Base-by-base conservation (phyloP, 768 basidiomycete genomes). In the Trametes cingulata region DNA sequence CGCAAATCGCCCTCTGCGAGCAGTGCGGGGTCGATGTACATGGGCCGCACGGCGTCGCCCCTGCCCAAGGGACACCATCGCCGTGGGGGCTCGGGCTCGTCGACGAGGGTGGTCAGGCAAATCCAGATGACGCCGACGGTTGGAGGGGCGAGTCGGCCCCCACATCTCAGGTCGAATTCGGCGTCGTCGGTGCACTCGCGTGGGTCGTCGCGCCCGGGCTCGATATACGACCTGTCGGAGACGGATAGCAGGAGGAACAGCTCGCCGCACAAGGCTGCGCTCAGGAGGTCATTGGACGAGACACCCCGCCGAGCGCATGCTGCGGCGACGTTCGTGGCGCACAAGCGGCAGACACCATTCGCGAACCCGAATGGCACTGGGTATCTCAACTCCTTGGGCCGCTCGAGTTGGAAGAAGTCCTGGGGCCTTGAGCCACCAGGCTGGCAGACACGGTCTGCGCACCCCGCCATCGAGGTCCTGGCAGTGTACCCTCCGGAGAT, bases 381-480 rank as follows among this genome's bases (percentile, higher is more conserved):
- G 33, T 69, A 71, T 53, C 63, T 71, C 14, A 73, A 70, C 39
- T 77, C 79, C 3, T 69, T 85, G 50, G 84, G 88, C 33, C 83
- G 86, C 29, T 86, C 88, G 20, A 88, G 88, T 69, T 94, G 92
- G 92, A 93, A 91, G 78, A 92, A 91, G 72, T 84, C 87, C 7
- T 94, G 92, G 92, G 92, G 92, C 0, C 75, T 87, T 27, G 90
- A 93, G 67, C 92, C 91, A 6, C 90, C 91, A 20, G 91, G 91
- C 17, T 93, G 91, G 90, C 87, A 90, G 51, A 80, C 76, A n/a
- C 73, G 74, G 33, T 80, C 83, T 6, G 76, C 84, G 13, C 86
- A 87, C 67, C 89, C 92, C 0, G 68, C 68, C 2, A 78, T 92
- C 27, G 91, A 93, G 70, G 89, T 92, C 9, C 77, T 92, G 13